phyloP scores from a whole-genome alignment of 2,329 filamentous ascomycete genomes.

The Ophiosphaerella herpotricha region DNA sequence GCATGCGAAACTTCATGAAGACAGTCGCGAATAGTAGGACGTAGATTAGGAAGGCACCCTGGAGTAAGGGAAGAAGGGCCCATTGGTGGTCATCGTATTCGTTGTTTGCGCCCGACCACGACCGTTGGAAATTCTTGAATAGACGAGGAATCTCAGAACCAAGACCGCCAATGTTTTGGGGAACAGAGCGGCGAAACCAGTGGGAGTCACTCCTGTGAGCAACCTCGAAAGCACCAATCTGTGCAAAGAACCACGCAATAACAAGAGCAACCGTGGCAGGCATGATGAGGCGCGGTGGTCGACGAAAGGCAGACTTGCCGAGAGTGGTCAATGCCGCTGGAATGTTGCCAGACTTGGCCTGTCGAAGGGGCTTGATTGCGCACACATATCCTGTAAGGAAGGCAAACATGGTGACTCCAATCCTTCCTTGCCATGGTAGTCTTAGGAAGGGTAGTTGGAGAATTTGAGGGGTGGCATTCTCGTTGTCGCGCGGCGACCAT shows the following conservation, averaged over 20 bases:
- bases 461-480: slow-evolving; percentile 50
- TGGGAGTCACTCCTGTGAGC: slow-evolving; percentile 55
- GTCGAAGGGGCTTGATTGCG: slow-evolving; percentile 59
- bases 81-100: slow-evolving; percentile 61
- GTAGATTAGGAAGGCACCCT: slow-evolving; percentile 58
- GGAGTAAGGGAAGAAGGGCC: slow-evolving; percentile 57
- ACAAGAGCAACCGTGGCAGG: slow-evolving; percentile 58
- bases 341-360: slow-evolving; percentile 53
- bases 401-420: slow-evolving; percentile 61
- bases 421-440: slow-evolving; percentile 60
- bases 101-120: slow-evolving; percentile 58
- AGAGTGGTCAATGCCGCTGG: slow-evolving; percentile 53
- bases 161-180: slow-evolving; percentile 50
- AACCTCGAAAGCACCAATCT: slow-evolving; percentile 55
- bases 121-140: slow-evolving; percentile 52
- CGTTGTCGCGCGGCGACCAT: slow-evolving; percentile 53
- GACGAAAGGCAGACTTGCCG: slow-evolving; percentile 59
- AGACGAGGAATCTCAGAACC: slow-evolving; percentile 52
- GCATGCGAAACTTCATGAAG: slow-evolving; percentile 55
- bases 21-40: slow-evolving; percentile 54
- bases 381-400: slow-evolving; percentile 63
- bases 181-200: slow-evolving; percentile 58
- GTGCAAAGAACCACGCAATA: slow-evolving; percentile 56
- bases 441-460: slow-evolving; percentile 59
- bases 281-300: slow-evolving; percentile 57